Evolutionary conservation across 2,329 filamentous ascomycete genomes (phyloP).

Genomic region (Fusarium begoniae): DNA sequence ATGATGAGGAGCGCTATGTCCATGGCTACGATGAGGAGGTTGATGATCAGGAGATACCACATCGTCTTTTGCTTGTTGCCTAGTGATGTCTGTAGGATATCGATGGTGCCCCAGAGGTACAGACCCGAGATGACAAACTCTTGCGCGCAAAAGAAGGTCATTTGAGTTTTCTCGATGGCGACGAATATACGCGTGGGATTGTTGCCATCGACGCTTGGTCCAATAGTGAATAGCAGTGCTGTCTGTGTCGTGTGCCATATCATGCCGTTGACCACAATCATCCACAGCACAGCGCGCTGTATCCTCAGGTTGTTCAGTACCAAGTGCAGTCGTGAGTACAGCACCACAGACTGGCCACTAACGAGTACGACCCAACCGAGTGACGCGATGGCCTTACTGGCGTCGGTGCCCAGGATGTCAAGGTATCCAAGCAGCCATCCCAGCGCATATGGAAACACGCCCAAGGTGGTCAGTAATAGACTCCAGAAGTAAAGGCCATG

Average conservation of each 20-base stretch:
- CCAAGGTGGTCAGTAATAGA: not conserved
- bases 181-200: not conserved
- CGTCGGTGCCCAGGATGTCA: not conserved
- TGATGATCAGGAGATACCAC: slow-evolving; percentile 25
- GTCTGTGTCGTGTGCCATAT: slow-evolving; percentile 17
- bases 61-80: slow-evolving; percentile 16
- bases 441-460: slow-evolving; percentile 6
- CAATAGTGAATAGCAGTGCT: slow-evolving; percentile 1
- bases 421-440: slow-evolving; percentile 15
- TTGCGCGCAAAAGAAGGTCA: slow-evolving; percentile 17
- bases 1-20: slow-evolving; percentile 25
- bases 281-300: slow-evolving; percentile 16
- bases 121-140: slow-evolving; percentile 11
- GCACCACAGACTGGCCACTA: slow-evolving; percentile 11
- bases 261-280: slow-evolving; percentile 15
- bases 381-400: slow-evolving; percentile 6
- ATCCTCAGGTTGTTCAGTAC: not conserved
- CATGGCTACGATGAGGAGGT: slow-evolving; percentile 28
- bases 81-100: slow-evolving; percentile 19
- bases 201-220: not conserved
- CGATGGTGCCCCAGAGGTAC: slow-evolving; percentile 8
- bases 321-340: slow-evolving; percentile 6
- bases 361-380: slow-evolving; percentile 12
- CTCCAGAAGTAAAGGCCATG: slow-evolving; percentile 15
- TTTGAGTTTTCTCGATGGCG: slow-evolving; percentile 13